Percentiles rank a stretch among this genome's conserved stretches.
phyloP scores from a whole-genome alignment of 768 basidiomycete genomes.

The Jaapia argillacea region DNA sequence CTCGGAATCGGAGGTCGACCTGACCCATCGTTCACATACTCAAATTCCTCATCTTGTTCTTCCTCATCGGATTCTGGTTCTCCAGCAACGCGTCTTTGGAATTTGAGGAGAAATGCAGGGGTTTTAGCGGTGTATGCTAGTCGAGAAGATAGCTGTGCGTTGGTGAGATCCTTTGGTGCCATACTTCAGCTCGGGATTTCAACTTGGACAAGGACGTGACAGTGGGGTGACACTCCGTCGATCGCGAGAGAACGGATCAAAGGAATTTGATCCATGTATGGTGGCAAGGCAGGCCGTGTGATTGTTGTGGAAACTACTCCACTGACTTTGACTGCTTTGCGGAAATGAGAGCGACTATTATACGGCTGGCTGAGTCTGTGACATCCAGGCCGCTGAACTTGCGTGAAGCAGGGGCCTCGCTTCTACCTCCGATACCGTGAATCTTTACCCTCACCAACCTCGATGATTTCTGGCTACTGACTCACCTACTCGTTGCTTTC shows the following conservation, averaged over 20 bases:
- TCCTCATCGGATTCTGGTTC: conserved; percentile 28
- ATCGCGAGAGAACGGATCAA: no score
- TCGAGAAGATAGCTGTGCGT: conserved; percentile 62
- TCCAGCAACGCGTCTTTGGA: conserved; percentile 56
- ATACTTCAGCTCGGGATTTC: no score
- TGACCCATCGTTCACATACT: conserved; percentile 56
- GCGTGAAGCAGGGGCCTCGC: conserved; percentile 49
- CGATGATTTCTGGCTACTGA: not conserved
- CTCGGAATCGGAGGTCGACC: conserved; percentile 67
- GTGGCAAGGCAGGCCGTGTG: no score
- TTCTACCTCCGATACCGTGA: conserved; percentile 81
- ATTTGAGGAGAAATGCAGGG: conserved; percentile 55
- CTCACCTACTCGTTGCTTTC: conserved; percentile 1
- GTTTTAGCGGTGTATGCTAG: conserved; percentile 52
- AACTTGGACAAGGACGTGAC: no score
- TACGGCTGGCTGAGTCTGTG: conserved; percentile 46
- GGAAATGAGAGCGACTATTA: conserved; percentile 30
- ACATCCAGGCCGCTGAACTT: conserved; percentile 49
- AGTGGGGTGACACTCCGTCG: no score
- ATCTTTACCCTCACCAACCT: conserved; percentile 16
- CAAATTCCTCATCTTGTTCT: conserved; percentile 38
- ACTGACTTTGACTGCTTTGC: no score
- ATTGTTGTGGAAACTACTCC: no score
- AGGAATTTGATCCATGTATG: no score
- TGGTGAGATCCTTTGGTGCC: conserved; percentile 52